phyloP scores from a whole-genome alignment of 768 basidiomycete species.

The Candolleomyces aberdarensis region DNA sequence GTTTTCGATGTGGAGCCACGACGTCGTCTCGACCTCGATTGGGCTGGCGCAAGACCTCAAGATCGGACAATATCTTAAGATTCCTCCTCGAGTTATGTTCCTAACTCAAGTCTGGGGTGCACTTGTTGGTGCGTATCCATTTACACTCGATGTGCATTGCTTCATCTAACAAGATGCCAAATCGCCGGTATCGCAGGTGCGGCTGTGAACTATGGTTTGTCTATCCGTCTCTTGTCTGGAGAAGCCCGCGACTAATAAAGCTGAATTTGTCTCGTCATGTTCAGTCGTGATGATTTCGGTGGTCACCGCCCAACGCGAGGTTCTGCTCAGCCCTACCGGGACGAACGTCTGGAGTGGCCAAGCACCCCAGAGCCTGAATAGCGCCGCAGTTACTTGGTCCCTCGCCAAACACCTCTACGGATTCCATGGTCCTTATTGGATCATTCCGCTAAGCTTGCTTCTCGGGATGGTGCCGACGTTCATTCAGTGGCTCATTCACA shows the following conservation, averaged over 20 bases:
- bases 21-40: conserved; percentile 55
- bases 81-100: conserved; percentile 67
- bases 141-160: too few species aligned
- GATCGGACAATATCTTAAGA: conserved; percentile 69
- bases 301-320: conserved; percentile 50
- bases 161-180: too few species aligned
- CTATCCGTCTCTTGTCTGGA: neutral
- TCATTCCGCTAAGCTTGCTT: conserved; percentile 43
- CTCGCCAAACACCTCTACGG: conserved; percentile 58
- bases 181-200: conserved; percentile 22
- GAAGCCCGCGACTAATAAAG: neutral
- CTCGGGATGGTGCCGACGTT: neutral
- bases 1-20: conserved; percentile 72
- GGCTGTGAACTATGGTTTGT: conserved; percentile 35
- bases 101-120: conserved; percentile 67
- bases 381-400: conserved; percentile 62
- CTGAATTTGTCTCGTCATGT: neutral
- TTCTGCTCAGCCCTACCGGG: conserved; percentile 49
- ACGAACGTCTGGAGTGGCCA: conserved; percentile 65
- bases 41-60: conserved; percentile 60
- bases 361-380: conserved; percentile 49
- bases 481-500: conserved; percentile 4
- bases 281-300: conserved; percentile 58
- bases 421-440: conserved; percentile 51
- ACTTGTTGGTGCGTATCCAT: conserved; percentile 39